phyloP scores from a whole-genome alignment of 768 basidiomycete species.

The Boletus huronensis region DNA sequence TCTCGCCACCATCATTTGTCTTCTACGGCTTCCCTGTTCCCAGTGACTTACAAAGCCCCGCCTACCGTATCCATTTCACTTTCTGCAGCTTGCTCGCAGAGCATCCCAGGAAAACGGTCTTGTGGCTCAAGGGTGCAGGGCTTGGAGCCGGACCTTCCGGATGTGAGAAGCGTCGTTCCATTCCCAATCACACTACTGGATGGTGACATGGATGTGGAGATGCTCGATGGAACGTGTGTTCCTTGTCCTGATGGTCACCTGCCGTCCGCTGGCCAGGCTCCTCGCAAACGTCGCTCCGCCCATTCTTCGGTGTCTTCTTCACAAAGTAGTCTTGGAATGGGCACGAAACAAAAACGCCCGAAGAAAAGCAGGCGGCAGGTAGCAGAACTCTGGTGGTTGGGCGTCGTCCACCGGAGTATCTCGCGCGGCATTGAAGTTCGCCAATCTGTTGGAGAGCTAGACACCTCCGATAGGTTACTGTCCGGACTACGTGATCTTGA shows the following conservation, averaged over 20 bases:
- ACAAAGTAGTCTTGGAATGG: constrained; percentile 11
- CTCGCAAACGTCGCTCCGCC: constrained; percentile 35
- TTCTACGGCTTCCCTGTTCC: constrained; percentile 17
- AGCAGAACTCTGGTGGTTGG: constrained; percentile 37
- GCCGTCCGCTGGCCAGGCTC: not conserved
- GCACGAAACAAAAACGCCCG: constrained; percentile 28
- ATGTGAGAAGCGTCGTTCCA: constrained; percentile 34
- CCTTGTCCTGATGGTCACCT: not conserved
- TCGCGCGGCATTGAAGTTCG: constrained; percentile 20
- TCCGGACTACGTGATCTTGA: constrained; percentile 11
- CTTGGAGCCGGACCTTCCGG: constrained; percentile 23
- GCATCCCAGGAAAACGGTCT: not conserved
- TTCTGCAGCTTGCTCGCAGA: constrained; percentile 33
- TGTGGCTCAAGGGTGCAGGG: constrained; percentile 5
- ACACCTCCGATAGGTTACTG: not conserved
- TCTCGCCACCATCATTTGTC: constrained; percentile 9
- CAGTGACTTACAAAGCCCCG: constrained; percentile 31
- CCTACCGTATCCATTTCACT: constrained; percentile 39
- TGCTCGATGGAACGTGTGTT: constrained; percentile 27
- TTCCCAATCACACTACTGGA: constrained; percentile 33
- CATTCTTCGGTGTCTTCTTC: constrained; percentile 29
- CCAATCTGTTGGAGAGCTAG: not conserved
- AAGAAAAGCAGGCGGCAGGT: constrained; percentile 32
- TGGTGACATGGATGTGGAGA: constrained; percentile 21
- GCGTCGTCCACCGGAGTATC: constrained; percentile 36